Evolutionary conservation across 768 basidiomycete genomes (phyloP).

Genomic region (Macrolepiota dolichaula): DNA sequence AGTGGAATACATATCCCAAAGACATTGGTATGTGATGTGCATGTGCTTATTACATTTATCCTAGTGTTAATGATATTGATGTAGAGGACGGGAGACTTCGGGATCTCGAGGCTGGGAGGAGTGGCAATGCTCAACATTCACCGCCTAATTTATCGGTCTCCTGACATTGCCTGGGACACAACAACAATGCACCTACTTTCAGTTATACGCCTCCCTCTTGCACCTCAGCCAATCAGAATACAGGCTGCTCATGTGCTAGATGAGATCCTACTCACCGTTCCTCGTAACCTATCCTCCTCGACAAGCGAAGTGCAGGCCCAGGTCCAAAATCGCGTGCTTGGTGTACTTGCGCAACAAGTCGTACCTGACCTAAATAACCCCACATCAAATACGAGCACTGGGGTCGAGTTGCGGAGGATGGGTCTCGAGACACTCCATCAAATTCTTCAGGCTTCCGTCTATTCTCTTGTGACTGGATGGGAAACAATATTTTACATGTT

Average conservation of each 20-base stretch:
- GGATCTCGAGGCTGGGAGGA: slow-evolving; percentile 81
- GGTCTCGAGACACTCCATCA: slow-evolving; percentile 87
- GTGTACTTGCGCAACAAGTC: slow-evolving; percentile 80
- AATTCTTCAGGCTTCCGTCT: slow-evolving; percentile 88
- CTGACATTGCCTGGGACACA: slow-evolving; percentile 81
- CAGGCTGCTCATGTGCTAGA: slow-evolving; percentile 89
- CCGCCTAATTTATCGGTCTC: slow-evolving; percentile 79
- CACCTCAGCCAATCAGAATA: slow-evolving; percentile 75
- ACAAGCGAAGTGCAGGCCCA: slow-evolving; percentile 60
- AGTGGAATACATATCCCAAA: slow-evolving; percentile 88
- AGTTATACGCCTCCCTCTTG: slow-evolving; percentile 64
- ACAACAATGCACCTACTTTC: slow-evolving; percentile 79
- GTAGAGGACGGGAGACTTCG: slow-evolving; percentile 89
- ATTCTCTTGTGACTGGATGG: slow-evolving; percentile 92
- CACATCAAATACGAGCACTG: slow-evolving; percentile 37
- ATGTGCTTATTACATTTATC: background rate
- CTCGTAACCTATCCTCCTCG: slow-evolving; percentile 55
- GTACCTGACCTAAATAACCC: slow-evolving; percentile 40
- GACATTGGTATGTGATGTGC: slow-evolving; percentile 61
- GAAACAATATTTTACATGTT: slow-evolving; percentile 91
- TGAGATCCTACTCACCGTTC: slow-evolving; percentile 76
- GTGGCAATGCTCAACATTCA: slow-evolving; percentile 83
- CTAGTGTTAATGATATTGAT: background rate
- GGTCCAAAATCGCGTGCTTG: slow-evolving; percentile 82
- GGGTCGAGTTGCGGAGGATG: slow-evolving; percentile 80